Conservation (phyloP, 139 green algal species). For the Chlorella sorokiniana region DNA sequence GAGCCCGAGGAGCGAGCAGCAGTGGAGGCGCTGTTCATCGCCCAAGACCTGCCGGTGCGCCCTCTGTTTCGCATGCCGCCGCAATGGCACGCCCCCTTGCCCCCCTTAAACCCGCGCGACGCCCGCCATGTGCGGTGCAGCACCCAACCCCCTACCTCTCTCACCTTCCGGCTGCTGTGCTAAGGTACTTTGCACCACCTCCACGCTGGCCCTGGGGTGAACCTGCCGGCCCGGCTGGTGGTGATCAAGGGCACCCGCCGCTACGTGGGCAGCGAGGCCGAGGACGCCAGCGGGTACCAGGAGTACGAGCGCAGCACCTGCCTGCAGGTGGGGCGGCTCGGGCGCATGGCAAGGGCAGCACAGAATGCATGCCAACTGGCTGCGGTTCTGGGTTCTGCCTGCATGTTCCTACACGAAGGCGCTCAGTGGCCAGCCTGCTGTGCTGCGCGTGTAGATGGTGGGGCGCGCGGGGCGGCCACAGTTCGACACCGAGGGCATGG, state of each 20-base stretch:
- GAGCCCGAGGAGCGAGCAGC: constrained; percentile 65
- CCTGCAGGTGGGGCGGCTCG: constrained; percentile 49
- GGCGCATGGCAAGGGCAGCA: not conserved
- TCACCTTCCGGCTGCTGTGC: constrained; percentile 1
- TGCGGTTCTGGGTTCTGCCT: not conserved
- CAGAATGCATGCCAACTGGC: not conserved
- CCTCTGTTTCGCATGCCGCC: not conserved
- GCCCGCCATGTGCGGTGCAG: not conserved
- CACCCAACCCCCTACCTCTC: not conserved
- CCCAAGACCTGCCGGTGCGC: constrained; percentile 59
- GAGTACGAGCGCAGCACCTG: constrained; percentile 87
- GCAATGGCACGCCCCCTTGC: not conserved
- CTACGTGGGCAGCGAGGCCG: constrained; percentile 45
- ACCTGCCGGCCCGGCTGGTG: constrained; percentile 94
- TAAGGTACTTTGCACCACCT: constrained; percentile 86
- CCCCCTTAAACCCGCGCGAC: not conserved
- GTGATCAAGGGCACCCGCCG: constrained; percentile 85
- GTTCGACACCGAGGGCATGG: constrained; percentile 89
- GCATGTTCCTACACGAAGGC: no score
- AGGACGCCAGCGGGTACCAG: constrained; percentile 64
- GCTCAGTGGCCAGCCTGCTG: not conserved
- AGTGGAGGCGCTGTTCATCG: constrained; percentile 83
- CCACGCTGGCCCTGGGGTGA: constrained; percentile 89
- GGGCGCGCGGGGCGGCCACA: constrained; percentile 89
- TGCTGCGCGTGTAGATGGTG: constrained; percentile 75